Evolutionary conservation across 305 asterid genomes (phyloP).

Genomic region (Fraxinus xanthoxyloides): DNA sequence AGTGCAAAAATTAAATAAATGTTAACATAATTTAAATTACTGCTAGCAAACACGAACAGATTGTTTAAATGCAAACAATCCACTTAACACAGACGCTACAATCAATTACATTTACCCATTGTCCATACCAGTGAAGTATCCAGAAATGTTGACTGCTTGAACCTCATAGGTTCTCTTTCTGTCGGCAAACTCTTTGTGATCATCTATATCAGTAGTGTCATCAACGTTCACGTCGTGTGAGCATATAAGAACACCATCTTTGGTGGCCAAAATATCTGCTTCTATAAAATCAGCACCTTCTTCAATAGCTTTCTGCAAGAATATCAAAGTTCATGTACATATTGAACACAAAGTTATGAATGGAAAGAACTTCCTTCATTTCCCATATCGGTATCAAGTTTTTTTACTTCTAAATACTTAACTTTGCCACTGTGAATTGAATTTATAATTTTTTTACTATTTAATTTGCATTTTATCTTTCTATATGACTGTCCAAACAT

Average conservation of each 20-base stretch:
- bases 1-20: not conserved
- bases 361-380: not conserved
- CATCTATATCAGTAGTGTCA: slow-evolving; percentile 64
- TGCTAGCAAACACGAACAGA: not conserved
- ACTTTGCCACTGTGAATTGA: not conserved
- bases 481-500: not conserved
- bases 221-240: slow-evolving; percentile 77
- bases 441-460: not conserved
- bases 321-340: slow-evolving; percentile 10
- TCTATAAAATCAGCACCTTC: slow-evolving; percentile 99
- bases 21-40: not conserved
- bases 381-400: not conserved
- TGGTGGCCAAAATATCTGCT: slow-evolving; percentile 75
- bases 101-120: slow-evolving; percentile 6
- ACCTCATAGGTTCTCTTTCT: slow-evolving; percentile 78
- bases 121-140: slow-evolving; percentile 62
- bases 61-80: not conserved
- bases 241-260: slow-evolving; percentile 84
- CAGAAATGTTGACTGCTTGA: slow-evolving; percentile 64
- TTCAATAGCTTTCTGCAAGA: slow-evolving; percentile 86
- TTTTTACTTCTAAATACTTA: not conserved
- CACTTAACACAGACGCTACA: not conserved
- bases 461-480: not conserved
- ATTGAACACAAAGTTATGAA: not conserved
- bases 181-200: slow-evolving; percentile 58